A percentile compares a stretch with the other conserved stretches of the same genome.
Conservation (phyloP, 164 flowering plant species). For the Vitis riparia region DNA sequence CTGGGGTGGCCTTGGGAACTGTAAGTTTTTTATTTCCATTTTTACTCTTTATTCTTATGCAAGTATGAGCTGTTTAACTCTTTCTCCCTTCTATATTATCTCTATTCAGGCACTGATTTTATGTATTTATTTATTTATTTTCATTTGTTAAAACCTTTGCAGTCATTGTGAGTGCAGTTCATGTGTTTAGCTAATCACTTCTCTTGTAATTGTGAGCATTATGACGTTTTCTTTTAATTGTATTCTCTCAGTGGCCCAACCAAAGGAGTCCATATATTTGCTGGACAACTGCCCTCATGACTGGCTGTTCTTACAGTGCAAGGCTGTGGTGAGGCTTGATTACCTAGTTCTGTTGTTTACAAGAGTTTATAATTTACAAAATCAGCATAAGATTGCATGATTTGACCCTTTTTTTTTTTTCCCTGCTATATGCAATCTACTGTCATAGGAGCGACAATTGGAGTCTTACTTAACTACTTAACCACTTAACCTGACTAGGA, state of each 20-base stretch:
- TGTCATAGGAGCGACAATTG: too few species aligned
- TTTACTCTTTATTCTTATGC: not conserved
- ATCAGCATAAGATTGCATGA: not conserved
- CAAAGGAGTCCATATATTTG: conserved; percentile 69
- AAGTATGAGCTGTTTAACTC: not conserved
- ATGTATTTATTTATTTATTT: not conserved
- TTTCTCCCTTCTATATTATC: not conserved
- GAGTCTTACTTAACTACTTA: too few species aligned
- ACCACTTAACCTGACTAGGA: too few species aligned
- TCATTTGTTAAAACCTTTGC: not conserved
- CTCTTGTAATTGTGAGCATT: too few species aligned
- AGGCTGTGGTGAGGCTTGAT: conserved; percentile 80
- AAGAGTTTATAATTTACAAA: not conserved
- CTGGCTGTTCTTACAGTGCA: conserved; percentile 92
- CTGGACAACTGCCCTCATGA: conserved; percentile 96
- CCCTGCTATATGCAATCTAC: too few species aligned
- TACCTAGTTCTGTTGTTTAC: not conserved
- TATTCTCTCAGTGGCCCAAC: conserved; percentile 71
- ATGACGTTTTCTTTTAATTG: too few species aligned
- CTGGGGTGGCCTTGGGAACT: conserved; percentile 98
- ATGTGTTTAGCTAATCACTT: too few species aligned
- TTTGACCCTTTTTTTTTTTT: not conserved
- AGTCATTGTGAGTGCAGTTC: not conserved
- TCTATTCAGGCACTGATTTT: not conserved
- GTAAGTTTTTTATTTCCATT: conserved; percentile 50